These are phyloP conservation scores for Colletotrichum sojae DNA, from an alignment of 2,329 filamentous ascomycete genomes.

Conservation along the genomic window DNA sequence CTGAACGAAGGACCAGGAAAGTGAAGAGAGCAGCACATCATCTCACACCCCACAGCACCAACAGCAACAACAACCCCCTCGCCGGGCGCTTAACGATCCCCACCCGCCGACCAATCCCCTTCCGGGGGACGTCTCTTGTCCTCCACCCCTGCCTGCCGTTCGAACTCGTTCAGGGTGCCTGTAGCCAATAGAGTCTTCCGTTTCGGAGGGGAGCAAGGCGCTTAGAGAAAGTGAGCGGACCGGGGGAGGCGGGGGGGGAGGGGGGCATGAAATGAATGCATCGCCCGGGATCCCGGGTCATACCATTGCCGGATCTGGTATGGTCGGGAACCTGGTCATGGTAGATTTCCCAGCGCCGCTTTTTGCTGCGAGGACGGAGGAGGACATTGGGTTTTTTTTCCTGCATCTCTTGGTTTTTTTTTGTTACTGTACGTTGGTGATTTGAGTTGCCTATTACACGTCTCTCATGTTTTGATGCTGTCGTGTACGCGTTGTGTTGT, in stretches of 20 bases:
- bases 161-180: neutral
- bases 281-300: constrained; percentile 43
- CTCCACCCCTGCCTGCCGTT: constrained; percentile 9
- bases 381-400: too few relatives aligned
- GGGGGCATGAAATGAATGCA: constrained; percentile 22
- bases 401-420: too few relatives aligned
- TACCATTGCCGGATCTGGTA: constrained; percentile 32
- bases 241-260: neutral
- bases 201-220: constrained; percentile 30
- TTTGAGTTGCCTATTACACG: too few relatives aligned
- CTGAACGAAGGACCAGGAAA: too few relatives aligned
- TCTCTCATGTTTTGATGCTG: too few relatives aligned
- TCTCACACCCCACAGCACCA: constrained; percentile 23
- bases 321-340: too few relatives aligned
- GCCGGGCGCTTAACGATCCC: constrained; percentile 34
- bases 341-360: too few relatives aligned
- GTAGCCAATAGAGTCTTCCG: too few relatives aligned
- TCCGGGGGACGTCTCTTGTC: neutral
- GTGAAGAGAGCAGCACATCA: constrained; percentile 4
- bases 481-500: neutral
- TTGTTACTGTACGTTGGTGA: too few relatives aligned
- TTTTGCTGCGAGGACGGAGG: too few relatives aligned
- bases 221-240: constrained; percentile 38
- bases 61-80: neutral
- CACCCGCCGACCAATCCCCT: constrained; percentile 31